phyloP scores from a whole-genome alignment of 192 early-diverging fungal genomes.

The Dissophora ornata region DNA sequence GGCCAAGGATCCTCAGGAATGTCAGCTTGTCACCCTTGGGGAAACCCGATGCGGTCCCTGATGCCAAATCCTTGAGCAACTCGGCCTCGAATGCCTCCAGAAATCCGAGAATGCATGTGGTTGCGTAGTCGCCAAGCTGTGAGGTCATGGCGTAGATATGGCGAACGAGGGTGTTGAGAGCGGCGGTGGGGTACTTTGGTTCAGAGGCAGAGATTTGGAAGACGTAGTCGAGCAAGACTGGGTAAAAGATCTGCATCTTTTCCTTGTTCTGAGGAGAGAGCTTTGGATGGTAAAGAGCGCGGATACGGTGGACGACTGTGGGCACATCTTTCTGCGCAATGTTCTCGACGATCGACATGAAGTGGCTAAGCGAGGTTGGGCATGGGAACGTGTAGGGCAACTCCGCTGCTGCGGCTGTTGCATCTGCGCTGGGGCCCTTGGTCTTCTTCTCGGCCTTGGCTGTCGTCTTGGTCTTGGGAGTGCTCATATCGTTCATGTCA shows the following conservation, averaged over 20 bases:
- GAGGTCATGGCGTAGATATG: constrained; percentile 76
- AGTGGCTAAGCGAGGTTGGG: constrained; percentile 77
- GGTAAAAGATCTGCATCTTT: constrained; percentile 74
- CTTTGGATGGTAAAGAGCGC: constrained; percentile 85
- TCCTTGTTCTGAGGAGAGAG: constrained; percentile 84
- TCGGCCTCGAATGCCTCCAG: constrained; percentile 66
- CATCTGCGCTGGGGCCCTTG: constrained; percentile 36
- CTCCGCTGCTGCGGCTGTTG: constrained; percentile 55
- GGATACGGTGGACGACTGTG: constrained; percentile 83
- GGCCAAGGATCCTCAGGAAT: constrained; percentile 73
- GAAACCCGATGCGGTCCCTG: constrained; percentile 43
- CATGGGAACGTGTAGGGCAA: constrained; percentile 89
- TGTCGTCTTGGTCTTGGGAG: constrained; percentile 37
- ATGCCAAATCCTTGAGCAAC: constrained; percentile 49
- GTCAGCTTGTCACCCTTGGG: constrained; percentile 70
- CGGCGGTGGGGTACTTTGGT: constrained; percentile 58
- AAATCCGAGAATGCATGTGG: constrained; percentile 63
- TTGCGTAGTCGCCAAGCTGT: constrained; percentile 67
- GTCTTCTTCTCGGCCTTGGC: constrained; percentile 34
- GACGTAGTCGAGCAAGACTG: constrained; percentile 77
- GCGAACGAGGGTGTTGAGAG: constrained; percentile 66
- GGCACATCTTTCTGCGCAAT: constrained; percentile 76
- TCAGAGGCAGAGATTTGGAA: constrained; percentile 71
- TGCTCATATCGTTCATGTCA: constrained; percentile 60
- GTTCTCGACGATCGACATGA: constrained; percentile 72